Evolutionary conservation across 2,329 filamentous ascomycete genomes (phyloP).

Genomic region (Lecanosticta acicola): DNA sequence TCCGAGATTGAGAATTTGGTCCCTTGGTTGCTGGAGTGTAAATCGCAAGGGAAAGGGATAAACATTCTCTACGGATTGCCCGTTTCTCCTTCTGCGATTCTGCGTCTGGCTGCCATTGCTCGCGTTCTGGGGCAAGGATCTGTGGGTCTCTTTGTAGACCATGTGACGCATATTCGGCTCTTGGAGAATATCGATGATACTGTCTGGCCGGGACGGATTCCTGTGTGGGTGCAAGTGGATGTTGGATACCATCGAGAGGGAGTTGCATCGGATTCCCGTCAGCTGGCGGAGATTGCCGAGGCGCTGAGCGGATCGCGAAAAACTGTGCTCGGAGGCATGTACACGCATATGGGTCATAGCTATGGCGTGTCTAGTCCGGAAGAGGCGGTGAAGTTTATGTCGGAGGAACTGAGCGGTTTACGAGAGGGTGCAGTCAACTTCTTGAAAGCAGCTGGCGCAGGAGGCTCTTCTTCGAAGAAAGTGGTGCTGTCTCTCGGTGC

Average conservation of each 20-base stretch:
- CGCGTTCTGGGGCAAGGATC: conserved; percentile 50
- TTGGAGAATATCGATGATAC: conserved; percentile 41
- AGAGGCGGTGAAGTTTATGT: conserved; percentile 56
- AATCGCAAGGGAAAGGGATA: conserved; percentile 48
- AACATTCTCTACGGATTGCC: conserved; percentile 72
- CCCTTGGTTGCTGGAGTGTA: conserved; percentile 55
- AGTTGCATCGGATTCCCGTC: conserved; percentile 47
- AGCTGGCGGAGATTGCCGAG: conserved; percentile 45
- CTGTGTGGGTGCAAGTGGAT: conserved; percentile 68
- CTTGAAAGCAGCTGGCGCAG: conserved; percentile 22
- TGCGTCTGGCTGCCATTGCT: conserved; percentile 55
- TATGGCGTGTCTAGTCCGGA: conserved; percentile 54
- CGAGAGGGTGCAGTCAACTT: conserved; percentile 41
- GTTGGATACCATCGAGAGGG: conserved; percentile 68
- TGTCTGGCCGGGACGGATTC: conserved; percentile 45
- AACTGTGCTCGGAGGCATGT: conserved; percentile 56
- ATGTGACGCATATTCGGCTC: conserved; percentile 54
- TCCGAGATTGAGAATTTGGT: conserved; percentile 64
- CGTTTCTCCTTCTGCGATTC: conserved; percentile 54
- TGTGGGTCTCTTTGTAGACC: conserved; percentile 64
- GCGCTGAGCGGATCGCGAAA: conserved; percentile 43
- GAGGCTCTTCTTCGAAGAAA: conserved; percentile 20
- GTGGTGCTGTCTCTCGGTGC: conserved; percentile 66
- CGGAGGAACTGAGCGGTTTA: conserved; percentile 54
- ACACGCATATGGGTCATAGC: conserved; percentile 67